Conservation (phyloP, 768 basidiomycete species). For the Suillus alpinus region DNA sequence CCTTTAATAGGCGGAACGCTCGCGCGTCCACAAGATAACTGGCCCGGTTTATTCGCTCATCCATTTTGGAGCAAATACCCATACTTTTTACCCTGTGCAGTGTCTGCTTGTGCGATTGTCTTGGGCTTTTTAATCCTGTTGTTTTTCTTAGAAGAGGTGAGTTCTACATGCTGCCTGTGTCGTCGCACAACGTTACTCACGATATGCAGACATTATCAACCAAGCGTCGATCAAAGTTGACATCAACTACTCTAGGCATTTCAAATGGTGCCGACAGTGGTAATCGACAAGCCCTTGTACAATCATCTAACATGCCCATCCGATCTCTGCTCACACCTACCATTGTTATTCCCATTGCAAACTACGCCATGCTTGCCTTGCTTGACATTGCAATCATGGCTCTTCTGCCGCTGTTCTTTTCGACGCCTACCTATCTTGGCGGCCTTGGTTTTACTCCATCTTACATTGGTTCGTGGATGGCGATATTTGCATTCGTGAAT, state of each 20-base stretch:
- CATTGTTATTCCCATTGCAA: constrained; percentile 31
- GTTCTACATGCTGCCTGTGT: neutral
- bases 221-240: neutral
- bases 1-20: constrained; percentile 57
- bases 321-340: constrained; percentile 33
- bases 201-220: constrained; percentile 1
- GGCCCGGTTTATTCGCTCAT: constrained; percentile 44
- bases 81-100: constrained; percentile 63
- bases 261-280: constrained; percentile 11
- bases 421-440: constrained; percentile 37
- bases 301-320: constrained; percentile 38
- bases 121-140: constrained; percentile 42
- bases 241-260: neutral
- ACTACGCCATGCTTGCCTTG: constrained; percentile 32
- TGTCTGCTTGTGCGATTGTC: constrained; percentile 50
- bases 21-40: constrained; percentile 51
- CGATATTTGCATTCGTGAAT: constrained; percentile 34
- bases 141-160: constrained; percentile 55
- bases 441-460: constrained; percentile 37
- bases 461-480: constrained; percentile 37
- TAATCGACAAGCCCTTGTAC: constrained; percentile 7
- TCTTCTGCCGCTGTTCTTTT: constrained; percentile 38
- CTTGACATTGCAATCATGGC: constrained; percentile 38
- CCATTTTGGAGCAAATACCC: constrained; percentile 52
- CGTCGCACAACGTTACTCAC: neutral